Percentiles rank a stretch among this genome's conserved stretches.
These are phyloP conservation scores for Komagataella ulmi DNA, from an alignment of 805 yeast species.

Conservation along the genomic window DNA sequence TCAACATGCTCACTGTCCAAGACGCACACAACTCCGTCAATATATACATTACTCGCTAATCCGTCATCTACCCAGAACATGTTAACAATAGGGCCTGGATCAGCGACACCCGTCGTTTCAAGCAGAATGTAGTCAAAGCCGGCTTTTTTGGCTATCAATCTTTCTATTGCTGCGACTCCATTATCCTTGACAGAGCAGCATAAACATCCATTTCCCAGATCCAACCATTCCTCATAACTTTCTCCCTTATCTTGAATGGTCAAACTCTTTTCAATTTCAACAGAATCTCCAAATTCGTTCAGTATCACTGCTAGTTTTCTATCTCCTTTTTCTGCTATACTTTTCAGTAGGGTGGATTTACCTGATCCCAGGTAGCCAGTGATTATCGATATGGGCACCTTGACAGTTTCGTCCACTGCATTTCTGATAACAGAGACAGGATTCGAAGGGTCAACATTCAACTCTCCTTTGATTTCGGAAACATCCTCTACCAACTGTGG, in stretches of 20 bases:
- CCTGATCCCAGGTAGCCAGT: constrained; percentile 96
- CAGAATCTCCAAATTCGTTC: constrained; percentile 86
- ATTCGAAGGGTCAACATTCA: not conserved
- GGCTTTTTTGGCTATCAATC: constrained; percentile 56
- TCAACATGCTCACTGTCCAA: constrained; percentile 62
- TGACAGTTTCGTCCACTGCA: constrained; percentile 8
- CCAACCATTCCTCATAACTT: constrained; percentile 85
- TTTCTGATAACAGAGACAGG: not conserved
- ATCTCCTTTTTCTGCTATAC: constrained; percentile 56
- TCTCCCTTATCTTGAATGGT: constrained; percentile 43
- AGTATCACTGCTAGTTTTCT: constrained; percentile 78
- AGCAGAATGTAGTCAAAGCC: constrained; percentile 78
- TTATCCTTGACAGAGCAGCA: constrained; percentile 94
- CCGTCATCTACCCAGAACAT: constrained; percentile 98
- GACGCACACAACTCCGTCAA: constrained; percentile 87
- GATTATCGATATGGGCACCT: constrained; percentile 83
- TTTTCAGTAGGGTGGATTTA: constrained; percentile 72
- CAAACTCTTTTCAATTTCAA: constrained; percentile 78
- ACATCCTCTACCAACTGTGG: constrained; percentile 12
- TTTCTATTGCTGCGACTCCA: constrained; percentile 90
- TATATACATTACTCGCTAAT: constrained; percentile 65
- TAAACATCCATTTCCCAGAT: constrained; percentile 90
- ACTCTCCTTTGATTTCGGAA: constrained; percentile 4
- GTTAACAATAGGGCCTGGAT: constrained; percentile 92
- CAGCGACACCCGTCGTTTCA: constrained; percentile 95